A percentile compares a stretch with the other conserved stretches of the same genome.
phyloP scores from a whole-genome alignment of 2,329 filamentous ascomycete genomes.

The Cercospora beticola region DNA sequence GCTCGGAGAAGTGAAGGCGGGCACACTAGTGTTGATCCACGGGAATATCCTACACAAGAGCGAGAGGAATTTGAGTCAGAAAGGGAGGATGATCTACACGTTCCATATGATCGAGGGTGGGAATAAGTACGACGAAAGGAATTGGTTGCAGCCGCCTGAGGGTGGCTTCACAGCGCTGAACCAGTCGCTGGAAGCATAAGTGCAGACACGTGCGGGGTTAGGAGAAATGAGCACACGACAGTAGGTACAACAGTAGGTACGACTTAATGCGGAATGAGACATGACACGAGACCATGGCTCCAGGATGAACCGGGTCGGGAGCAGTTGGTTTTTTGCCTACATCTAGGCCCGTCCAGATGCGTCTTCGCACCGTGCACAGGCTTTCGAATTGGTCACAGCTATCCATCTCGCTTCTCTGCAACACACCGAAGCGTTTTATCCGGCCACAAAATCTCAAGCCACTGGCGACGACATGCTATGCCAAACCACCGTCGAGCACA shows the following conservation, averaged over 20 bases:
- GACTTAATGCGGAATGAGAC: not conserved
- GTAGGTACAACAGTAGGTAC: not conserved
- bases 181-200: conserved; percentile 12
- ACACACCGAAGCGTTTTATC: not conserved
- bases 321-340: not conserved
- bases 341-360: not conserved
- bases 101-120: conserved; percentile 94
- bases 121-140: conserved; percentile 75
- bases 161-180: conserved; percentile 62
- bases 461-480: not conserved
- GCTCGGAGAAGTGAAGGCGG: conserved; percentile 84
- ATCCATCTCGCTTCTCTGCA: not conserved
- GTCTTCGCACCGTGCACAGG: not conserved
- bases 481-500: not conserved
- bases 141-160: conserved; percentile 87
- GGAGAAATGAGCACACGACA: not conserved
- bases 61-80: conserved; percentile 82
- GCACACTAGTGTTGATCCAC: conserved; percentile 88
- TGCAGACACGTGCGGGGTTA: not conserved
- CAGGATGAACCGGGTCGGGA: not conserved
- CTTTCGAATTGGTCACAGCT: not conserved
- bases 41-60: conserved; percentile 96
- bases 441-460: not conserved
- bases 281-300: not conserved
- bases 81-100: conserved; percentile 92